Percentiles rank a stretch among this genome's conserved stretches.
Evolutionary conservation across 768 basidiomycete species (phyloP).

Genomic region (Termitomyces titanicus): DNA sequence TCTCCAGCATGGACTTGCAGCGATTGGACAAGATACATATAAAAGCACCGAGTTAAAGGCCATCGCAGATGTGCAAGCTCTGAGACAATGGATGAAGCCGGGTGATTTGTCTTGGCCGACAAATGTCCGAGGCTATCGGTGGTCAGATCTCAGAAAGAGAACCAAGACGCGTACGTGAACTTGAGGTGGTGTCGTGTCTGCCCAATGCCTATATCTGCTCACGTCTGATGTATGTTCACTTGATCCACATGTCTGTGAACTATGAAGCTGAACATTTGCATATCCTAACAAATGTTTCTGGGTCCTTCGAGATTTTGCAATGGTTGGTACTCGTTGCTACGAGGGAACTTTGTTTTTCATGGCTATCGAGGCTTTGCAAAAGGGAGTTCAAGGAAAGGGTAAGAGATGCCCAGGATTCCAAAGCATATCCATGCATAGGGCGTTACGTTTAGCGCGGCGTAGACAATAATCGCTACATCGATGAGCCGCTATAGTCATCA

Average conservation of each 20-base stretch:
- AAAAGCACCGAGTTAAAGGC: slow-evolving; percentile 11
- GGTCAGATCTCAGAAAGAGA: not conserved
- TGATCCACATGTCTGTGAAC: not conserved
- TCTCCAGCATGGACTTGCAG: not conserved
- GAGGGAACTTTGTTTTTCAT: not conserved
- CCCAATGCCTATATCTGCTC: too few species aligned
- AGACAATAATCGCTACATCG: not conserved
- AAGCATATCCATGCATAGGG: not conserved
- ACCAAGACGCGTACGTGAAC: slow-evolving; percentile 1
- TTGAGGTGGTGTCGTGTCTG: too few species aligned
- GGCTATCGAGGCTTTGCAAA: not conserved
- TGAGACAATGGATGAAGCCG: not conserved
- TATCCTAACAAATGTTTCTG: not conserved
- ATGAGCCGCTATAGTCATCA: too few species aligned
- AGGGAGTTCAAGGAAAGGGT: not conserved
- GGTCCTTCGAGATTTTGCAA: not conserved
- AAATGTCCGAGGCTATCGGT: slow-evolving; percentile 11
- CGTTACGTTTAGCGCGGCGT: too few species aligned
- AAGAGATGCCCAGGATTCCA: not conserved
- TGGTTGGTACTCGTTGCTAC: not conserved
- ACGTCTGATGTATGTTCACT: not conserved
- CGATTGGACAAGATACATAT: not conserved
- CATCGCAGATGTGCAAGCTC: slow-evolving; percentile 7
- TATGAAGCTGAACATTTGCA: not conserved
- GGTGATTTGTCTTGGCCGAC: slow-evolving; percentile 9